Evolutionary conservation across 768 basidiomycete species (phyloP).

Genomic region (Suillus spraguei): DNA sequence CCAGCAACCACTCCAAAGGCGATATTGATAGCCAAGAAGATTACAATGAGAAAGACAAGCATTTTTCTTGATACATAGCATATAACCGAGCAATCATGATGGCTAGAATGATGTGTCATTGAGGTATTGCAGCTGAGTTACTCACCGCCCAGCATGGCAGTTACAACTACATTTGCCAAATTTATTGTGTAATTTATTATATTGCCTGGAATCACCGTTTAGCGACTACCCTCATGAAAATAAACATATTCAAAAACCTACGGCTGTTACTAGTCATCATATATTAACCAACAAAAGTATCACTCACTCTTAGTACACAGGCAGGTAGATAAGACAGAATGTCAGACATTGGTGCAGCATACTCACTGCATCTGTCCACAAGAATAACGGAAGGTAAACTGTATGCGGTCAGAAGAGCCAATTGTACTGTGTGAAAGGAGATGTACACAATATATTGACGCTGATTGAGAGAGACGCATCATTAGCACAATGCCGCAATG

Average conservation of each 20-base stretch:
- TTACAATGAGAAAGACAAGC: too few species aligned
- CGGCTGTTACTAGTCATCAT: too few species aligned
- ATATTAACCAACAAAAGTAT: too few species aligned
- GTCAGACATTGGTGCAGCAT: neutral
- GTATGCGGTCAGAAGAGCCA: neutral
- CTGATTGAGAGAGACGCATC: neutral
- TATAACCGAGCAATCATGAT: too few species aligned
- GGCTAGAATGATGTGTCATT: neutral
- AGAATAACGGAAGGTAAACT: neutral
- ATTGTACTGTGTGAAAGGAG: neutral
- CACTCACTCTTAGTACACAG: too few species aligned
- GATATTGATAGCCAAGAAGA: too few species aligned
- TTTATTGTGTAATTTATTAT: neutral
- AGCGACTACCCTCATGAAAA: neutral
- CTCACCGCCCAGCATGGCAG: neutral
- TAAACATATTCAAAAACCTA: too few species aligned
- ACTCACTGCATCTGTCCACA: neutral
- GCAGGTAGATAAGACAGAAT: neutral
- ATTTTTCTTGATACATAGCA: too few species aligned
- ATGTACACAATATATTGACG: neutral
- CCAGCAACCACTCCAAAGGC: too few species aligned
- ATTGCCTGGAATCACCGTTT: conserved; percentile 35
- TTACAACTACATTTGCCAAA: neutral
- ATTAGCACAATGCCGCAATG: neutral
- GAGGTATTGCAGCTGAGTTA: neutral